phyloP scores from a whole-genome alignment of 176 grass and related monocot species.

The Cymbopogon citratus region DNA sequence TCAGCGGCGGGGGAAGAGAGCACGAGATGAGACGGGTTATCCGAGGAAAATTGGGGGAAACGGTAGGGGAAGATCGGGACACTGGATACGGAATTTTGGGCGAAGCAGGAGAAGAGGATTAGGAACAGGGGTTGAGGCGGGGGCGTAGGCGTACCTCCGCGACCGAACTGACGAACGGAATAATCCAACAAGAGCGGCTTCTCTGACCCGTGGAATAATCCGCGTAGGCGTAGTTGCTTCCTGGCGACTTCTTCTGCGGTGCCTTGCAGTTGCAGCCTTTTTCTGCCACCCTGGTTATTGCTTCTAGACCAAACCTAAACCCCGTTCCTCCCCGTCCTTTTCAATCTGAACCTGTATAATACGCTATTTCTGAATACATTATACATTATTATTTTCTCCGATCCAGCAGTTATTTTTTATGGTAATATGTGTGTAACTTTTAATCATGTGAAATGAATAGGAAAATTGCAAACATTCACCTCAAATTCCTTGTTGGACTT shows the following conservation, averaged over 20 bases:
- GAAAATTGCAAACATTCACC: neutral
- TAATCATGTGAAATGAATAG: neutral
- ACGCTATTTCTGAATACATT: neutral
- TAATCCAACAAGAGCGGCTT: conserved; percentile 11
- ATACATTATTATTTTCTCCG: too few species aligned
- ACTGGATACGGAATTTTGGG: neutral
- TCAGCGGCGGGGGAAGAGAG: neutral
- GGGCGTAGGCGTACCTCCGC: conserved; percentile 20
- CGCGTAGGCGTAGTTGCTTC: neutral
- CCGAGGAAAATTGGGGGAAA: neutral
- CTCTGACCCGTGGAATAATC: conserved; percentile 20
- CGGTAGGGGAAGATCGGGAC: neutral
- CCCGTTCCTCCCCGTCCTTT: neutral
- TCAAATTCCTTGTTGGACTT: neutral
- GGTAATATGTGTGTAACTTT: neutral
- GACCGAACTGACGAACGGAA: conserved; percentile 4
- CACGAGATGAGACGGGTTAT: neutral
- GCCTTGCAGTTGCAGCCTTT: conserved; percentile 27
- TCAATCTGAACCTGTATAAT: neutral
- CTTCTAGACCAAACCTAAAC: conserved; percentile 13
- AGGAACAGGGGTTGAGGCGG: neutral
- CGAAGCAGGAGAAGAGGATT: neutral
- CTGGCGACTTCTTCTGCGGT: conserved; percentile 4
- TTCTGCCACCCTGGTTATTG: neutral
- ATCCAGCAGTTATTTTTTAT: neutral